Conservation (phyloP, 208 protist species). For the Endotrypanum monterogeii region DNA sequence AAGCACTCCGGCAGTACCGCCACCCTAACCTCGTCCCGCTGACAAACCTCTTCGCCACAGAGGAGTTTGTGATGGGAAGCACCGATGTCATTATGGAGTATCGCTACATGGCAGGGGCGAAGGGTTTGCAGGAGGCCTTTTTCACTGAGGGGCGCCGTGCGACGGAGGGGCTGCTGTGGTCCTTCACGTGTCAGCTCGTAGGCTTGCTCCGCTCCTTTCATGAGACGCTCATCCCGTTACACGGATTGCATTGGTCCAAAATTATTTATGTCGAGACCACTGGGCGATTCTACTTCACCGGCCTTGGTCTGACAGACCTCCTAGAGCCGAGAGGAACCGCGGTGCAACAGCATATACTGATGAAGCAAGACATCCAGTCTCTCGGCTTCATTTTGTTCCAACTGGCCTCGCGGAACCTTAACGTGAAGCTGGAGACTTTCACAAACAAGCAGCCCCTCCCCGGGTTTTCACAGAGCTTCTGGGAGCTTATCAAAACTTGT, state of each 20-base stretch:
- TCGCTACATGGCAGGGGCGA: constrained; percentile 75
- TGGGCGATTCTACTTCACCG: constrained; percentile 85
- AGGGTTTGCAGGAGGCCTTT: constrained; percentile 81
- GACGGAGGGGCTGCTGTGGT: constrained; percentile 87
- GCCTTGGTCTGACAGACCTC: constrained; percentile 78
- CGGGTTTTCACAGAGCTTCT: constrained; percentile 83
- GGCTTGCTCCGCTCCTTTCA: constrained; percentile 86
- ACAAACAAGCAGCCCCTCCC: constrained; percentile 57
- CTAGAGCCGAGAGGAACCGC: constrained; percentile 51
- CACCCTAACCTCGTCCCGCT: constrained; percentile 87
- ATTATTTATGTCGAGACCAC: constrained; percentile 81
- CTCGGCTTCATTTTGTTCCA: constrained; percentile 84
- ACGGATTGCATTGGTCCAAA: constrained; percentile 83
- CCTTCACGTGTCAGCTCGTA: constrained; percentile 86
- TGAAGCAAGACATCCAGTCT: constrained; percentile 81
- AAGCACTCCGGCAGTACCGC: constrained; percentile 66
- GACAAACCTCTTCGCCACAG: constrained; percentile 68
- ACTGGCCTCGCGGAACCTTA: constrained; percentile 70
- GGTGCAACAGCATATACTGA: constrained; percentile 39
- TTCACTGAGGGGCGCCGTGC: constrained; percentile 58
- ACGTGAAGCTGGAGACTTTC: constrained; percentile 59
- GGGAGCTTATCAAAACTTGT: constrained; percentile 77
- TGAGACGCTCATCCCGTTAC: constrained; percentile 71
- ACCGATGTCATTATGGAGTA: constrained; percentile 89
- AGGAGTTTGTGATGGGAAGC: constrained; percentile 88